Evolutionary conservation across 2,329 filamentous ascomycete genomes (phyloP).

Genomic region (Venturia effusa): DNA sequence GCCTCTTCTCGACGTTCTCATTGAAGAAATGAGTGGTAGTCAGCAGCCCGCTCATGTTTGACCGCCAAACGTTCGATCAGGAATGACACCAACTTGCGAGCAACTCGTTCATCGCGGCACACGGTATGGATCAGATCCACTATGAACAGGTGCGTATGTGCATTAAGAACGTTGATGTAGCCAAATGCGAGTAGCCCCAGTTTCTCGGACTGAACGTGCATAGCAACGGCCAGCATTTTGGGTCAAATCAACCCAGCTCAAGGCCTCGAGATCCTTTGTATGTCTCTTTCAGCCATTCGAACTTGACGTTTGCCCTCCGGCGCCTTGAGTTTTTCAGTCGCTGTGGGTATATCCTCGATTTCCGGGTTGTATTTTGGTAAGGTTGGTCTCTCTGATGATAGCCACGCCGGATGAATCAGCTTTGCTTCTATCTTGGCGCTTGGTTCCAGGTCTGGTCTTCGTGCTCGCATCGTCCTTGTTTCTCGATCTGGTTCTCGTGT

Average conservation of each 20-base stretch:
- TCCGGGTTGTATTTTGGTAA: background rate
- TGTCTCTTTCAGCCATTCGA: conserved; percentile 32
- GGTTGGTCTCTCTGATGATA: background rate
- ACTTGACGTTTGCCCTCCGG: conserved; percentile 23
- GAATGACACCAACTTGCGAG: conserved; percentile 30
- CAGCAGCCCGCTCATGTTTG: conserved; percentile 37
- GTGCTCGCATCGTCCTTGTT: conserved; percentile 15
- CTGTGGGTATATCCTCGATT: background rate
- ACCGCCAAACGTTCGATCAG: conserved; percentile 36
- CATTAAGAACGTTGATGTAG: conserved; percentile 42
- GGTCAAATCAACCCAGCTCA: conserved; percentile 41
- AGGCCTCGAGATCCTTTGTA: conserved; percentile 40
- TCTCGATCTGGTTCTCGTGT: conserved; percentile 18
- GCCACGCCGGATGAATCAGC: background rate
- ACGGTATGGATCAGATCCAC: conserved; percentile 28
- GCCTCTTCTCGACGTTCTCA: conserved; percentile 31
- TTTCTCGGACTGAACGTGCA: conserved; percentile 44
- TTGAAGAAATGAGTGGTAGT: conserved; percentile 47
- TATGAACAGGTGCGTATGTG: conserved; percentile 44
- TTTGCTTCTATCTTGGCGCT: background rate
- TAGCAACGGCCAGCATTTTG: conserved; percentile 33
- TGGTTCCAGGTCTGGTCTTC: background rate
- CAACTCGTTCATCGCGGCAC: conserved; percentile 35
- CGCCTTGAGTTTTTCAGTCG: background rate
- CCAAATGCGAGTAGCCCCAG: conserved; percentile 39